Base-by-base conservation (phyloP, 768 basidiomycete species). In the Strobilomyces dryophilus region DNA sequence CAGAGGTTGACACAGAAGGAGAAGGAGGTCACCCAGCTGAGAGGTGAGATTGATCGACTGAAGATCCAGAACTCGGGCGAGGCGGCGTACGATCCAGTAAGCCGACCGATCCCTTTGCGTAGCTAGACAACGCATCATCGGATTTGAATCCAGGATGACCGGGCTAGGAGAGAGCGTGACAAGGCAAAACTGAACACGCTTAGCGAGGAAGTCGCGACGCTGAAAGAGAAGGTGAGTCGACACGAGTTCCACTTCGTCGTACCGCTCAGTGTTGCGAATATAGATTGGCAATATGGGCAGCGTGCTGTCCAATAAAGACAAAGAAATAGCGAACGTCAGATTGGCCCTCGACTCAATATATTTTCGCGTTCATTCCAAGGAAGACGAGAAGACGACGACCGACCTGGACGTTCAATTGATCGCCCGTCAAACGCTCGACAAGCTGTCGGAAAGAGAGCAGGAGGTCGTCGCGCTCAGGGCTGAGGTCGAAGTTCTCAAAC, bases 291-390 rank as follows among this genome's bases (percentile, higher is more conserved):
- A 85, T 41, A 68, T 83, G 45, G 83, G 83, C 41, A 68, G 61
- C 5, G 59, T 68, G 3, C 42, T 82, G 3, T 68, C 67, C 5
- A 69, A 73, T 49, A 87, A 84, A 62, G 81, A 87, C 56, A 92
- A 91, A 63, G 88, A 93, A 51, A 76, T 87, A 32, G 58, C 78
- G 0, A 89, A 86, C 61, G 77, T 94, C 36, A 91, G 92, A 63
- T 84, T 87, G 14, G 88, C 91, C n/a, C 74, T 97, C 35, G 90
- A 93, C 67, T 87, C 89, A 8, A 87, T 95, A 5, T 91, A 91
- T 67, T 84, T 84, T 11, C 79, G 88, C n/a, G 87, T 94, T 66
- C 75, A 79, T 6, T 74, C 79, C 6, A 70, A 79, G 41, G 77
- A 79, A 46, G 75, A 75, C 24, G 64, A 60, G 21, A 76, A 74